Evolutionary conservation across 257 asterid species (phyloP), one percentile per base, ranked within the genome.

Genomic region (Rehmannia glutinosa): DNA sequence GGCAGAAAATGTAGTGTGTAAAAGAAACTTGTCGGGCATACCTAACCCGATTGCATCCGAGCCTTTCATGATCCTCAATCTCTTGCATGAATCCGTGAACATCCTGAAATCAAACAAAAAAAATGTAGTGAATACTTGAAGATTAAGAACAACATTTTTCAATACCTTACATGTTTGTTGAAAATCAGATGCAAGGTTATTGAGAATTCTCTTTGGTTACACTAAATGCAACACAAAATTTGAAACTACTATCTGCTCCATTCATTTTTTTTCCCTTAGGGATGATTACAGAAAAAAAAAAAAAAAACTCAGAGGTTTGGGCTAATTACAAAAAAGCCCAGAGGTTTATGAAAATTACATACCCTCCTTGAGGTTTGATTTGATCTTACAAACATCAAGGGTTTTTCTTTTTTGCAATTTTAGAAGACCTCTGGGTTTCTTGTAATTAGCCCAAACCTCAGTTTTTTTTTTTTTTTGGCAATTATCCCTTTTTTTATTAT

Each of bases 31-130:
- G 21, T 35, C 1, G 35, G 36, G 5, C 79, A 11, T 83, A 91
- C 97, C 96, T 80, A 91, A 81, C 16, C 96, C 97, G 6, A 87
- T 81, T 42, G 96, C 96, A 49, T 91, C 95, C 0, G 95, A 83
- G 74, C 97, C 86, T 72, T 84, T 88, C 96, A 91, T 88, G 84
- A 91, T 91, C 82, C 97, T 81, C 69, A 91, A 53, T 65, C 95
- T 79, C 87, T 78, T 88, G 87, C 97, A 91, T 1, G 97, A 84
- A 68, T 78, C 86, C 2, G 78, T 81, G 81, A 88, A 91, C 96
- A 91, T 91, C 81, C 97, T 91, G 78, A 68, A 51, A 66, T 39
- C 66, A 60, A 67, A 60, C 17, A 51, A 70, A 61, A 32, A 39
- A 52, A 32, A 73, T 15, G 12, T 2, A 6, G 9, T 56, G 50